Percentiles rank a stretch among this genome's conserved stretches.
These are phyloP conservation scores for Phytophthora melonis DNA, from an alignment of 352 stramenopile species.

Conservation along the genomic window DNA sequence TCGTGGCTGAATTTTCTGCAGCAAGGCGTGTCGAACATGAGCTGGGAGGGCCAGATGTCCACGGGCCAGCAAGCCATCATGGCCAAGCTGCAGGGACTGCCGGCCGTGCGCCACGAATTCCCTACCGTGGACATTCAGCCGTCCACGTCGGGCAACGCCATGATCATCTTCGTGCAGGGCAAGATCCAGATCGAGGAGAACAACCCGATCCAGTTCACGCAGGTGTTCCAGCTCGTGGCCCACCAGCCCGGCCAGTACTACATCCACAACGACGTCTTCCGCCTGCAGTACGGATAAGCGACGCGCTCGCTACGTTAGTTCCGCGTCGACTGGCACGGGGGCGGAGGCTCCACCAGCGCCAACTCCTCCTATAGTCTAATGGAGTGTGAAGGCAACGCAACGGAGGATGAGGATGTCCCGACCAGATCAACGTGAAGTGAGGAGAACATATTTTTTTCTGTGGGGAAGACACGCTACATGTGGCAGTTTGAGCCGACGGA, in stretches of 20 bases:
- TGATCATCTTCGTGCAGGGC: slow-evolving; percentile 97
- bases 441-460: slow-evolving; percentile 11
- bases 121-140: slow-evolving; percentile 95
- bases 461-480: slow-evolving; percentile 32
- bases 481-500: slow-evolving; percentile 13
- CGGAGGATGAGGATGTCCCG: slow-evolving; percentile 10
- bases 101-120: slow-evolving; percentile 79
- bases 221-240: slow-evolving; percentile 97
- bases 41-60: slow-evolving; percentile 76
- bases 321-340: slow-evolving; percentile 8
- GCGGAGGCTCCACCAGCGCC: slow-evolving; percentile 2
- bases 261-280: slow-evolving; percentile 98
- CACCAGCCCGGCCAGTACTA: slow-evolving; percentile 95
- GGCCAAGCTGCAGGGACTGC: slow-evolving; percentile 85
- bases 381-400: slow-evolving; percentile 4
- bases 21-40: slow-evolving; percentile 84
- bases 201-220: slow-evolving; percentile 96
- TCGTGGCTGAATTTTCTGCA: slow-evolving; percentile 18
- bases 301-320: slow-evolving; percentile 21
- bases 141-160: slow-evolving; percentile 87
- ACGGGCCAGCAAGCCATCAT: slow-evolving; percentile 90
- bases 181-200: slow-evolving; percentile 94
- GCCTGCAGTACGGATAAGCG: slow-evolving; percentile 96
- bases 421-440: slow-evolving; percentile 20
- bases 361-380: slow-evolving; percentile 14